These are phyloP conservation scores for Wickerhamomyces pijperi DNA, from an alignment of 805 yeast species.

Conservation along the genomic window DNA sequence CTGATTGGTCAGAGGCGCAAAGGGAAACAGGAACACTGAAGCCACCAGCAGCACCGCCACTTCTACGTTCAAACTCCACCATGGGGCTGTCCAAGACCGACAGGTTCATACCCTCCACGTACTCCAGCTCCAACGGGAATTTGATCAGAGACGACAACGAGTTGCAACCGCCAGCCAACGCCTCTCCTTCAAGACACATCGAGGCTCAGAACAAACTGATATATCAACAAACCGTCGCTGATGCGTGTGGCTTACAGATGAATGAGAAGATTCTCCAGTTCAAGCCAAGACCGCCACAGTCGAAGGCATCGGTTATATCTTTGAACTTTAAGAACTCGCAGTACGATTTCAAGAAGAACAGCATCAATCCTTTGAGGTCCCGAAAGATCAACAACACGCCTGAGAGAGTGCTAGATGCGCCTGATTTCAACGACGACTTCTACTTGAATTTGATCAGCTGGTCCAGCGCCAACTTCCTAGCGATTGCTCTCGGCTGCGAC, in stretches of 20 bases:
- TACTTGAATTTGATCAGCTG: constrained; percentile 80
- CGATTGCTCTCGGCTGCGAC: constrained; percentile 75
- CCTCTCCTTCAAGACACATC: constrained; percentile 32
- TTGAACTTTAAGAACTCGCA: constrained; percentile 13
- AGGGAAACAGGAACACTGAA: no score
- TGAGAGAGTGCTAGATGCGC: constrained; percentile 90
- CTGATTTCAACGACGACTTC: constrained; percentile 88
- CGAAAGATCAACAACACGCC: constrained; percentile 81
- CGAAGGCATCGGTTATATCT: constrained; percentile 13
- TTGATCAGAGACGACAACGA: constrained; percentile 24
- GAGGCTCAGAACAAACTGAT: constrained; percentile 31
- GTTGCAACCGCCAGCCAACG: constrained; percentile 31
- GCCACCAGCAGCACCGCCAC: no score
- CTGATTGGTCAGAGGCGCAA: constrained; percentile 22
- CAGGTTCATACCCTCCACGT: constrained; percentile 51
- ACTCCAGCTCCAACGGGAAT: constrained; percentile 35
- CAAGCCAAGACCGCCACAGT: constrained; percentile 73
- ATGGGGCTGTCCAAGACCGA: constrained; percentile 29
- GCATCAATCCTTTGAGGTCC: constrained; percentile 52
- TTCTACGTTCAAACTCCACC: constrained; percentile 14
- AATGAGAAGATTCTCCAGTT: constrained; percentile 77
- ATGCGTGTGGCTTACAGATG: constrained; percentile 84
- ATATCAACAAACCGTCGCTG: constrained; percentile 78
- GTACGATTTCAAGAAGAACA: constrained; percentile 21
- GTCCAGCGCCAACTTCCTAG: constrained; percentile 74